Base-by-base conservation (phyloP, 306 rosid genomes). In the Morella rubra region DNA sequence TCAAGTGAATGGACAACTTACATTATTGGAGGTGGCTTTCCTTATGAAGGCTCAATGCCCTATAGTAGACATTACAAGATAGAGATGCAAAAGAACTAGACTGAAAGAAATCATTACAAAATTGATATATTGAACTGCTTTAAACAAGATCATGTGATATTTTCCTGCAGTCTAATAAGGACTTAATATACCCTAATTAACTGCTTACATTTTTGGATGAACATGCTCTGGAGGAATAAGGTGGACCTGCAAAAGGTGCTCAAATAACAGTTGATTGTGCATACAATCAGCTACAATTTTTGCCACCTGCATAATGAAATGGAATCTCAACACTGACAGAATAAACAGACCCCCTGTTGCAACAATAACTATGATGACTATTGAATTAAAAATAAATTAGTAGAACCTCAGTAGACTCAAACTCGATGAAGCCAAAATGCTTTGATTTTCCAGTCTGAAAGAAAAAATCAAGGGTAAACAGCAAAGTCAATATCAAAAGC, bases 381-480 rank as follows among this genome's bases (percentile, higher is more conserved):
- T 14, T 13, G 70, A 7, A 46, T 20, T 44, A 71, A 46, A 46
- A 22, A 70, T 6, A 47, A 79, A 69, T 27, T 71, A 76, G 54
- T 22, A 22, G 44, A 68, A 95, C 98, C 98, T 85, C 91, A 0
- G 97, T 89, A 80, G 95, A 93, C 64, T 79, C 88, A 74, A 94
- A 94, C 74, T 94, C 91, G 15, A 95, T 81, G 86, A 89, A 94
- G 45, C 98, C 97, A 80, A 73, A 90, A 88, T 94, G 98, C 59
- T 78, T 91, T 5, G 95, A 86, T 73, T 87, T 90, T 77, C 96
- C 97, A 0, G 95, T 90, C 93, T 94, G 60, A 19, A 42, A 46
- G 47, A 56, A 55, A 56, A 47, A 52, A 82, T 19, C 22, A 76
- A 50, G 18, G 55, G 69, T 49, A 59, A 64, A 24, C 50, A 55